Evolutionary conservation across 1,284 basidiomycete species (phyloP).

Genomic region (Ustilago nuda): DNA sequence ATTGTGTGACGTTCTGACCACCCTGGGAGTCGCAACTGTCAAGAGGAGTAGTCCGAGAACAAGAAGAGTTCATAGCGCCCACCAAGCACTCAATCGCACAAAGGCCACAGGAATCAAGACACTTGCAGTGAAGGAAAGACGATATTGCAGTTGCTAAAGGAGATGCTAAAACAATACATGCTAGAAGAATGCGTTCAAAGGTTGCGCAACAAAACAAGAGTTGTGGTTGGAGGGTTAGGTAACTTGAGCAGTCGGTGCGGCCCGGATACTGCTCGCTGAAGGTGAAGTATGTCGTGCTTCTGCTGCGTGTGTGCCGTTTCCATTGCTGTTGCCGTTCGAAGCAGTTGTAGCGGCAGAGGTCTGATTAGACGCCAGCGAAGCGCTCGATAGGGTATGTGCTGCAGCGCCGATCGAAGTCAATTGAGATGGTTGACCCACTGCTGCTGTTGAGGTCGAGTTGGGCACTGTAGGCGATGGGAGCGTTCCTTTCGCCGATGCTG

Average conservation of each 20-base stretch:
- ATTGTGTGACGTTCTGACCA: no score
- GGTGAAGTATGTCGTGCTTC: constrained; percentile 7
- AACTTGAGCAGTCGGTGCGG: constrained; percentile 2
- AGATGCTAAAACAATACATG: constrained; percentile 17
- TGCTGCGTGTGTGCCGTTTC: not conserved
- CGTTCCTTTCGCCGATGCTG: constrained; percentile 6
- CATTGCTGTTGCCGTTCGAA: not conserved
- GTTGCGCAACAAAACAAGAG: not conserved
- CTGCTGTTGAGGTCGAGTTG: constrained; percentile 2
- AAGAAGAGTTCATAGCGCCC: not conserved
- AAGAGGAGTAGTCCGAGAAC: not conserved
- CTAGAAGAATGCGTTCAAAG: not conserved
- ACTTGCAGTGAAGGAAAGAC: not conserved
- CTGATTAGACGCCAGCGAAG: constrained; percentile 14
- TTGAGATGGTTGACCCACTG: constrained; percentile 3
- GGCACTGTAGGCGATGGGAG: constrained; percentile 7
- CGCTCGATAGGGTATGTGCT: constrained; percentile 30
- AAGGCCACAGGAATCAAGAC: not conserved
- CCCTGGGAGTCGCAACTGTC: no score
- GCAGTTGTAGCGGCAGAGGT: not conserved
- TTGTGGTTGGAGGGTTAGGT: constrained; percentile 1
- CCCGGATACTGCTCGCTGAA: not conserved
- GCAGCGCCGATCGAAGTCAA: constrained; percentile 46
- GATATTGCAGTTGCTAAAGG: not conserved
- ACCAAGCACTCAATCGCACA: not conserved